Evolutionary conservation across 2,329 filamentous ascomycete species (phyloP), one percentile per base, ranked within the genome.

Genomic region (Macroventuria anomochaeta): DNA sequence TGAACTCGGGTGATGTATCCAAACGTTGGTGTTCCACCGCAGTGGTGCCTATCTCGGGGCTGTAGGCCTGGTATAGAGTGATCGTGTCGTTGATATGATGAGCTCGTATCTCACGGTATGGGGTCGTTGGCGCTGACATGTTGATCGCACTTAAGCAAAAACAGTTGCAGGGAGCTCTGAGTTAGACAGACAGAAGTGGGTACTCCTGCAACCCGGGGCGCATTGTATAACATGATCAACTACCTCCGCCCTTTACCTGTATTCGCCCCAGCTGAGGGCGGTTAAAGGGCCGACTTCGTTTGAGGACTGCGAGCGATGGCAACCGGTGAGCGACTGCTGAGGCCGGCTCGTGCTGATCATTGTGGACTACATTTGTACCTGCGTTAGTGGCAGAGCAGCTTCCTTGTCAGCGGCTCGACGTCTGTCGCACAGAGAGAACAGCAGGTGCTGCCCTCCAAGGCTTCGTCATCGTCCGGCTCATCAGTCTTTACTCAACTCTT

Each of bases 261-360:
- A 20, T 15, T 18, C 28, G 28, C 28, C 40, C 5, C 28, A 18
- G n/a, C 21, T 10, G 18, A 36, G 11, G n/a, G 15, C 36, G 10
- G 15, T 1, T 20, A 21, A 34, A 32, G 28, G 18, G 20, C 40
- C 26, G 40, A 33, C 6, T 10, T 6, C 13, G 28, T 13, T 17
- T 13, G 3, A 25, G 15, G 12, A 11, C 12, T 1, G 11, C n/a
- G 12, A 15, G 20, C 29, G 21, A 26, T 3, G 10, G 21, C 18
- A 31, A 39, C 44, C 44, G 43, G 44, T 47, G 34, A 47, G 26
- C 20, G 20, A 17, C 25, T 47, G 10, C 20, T 39, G 18, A 25
- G 20, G 18, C 15, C 28, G n/a, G 17, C n/a, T 20, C 18, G 13
- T 20, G 41, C 8, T n/a, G 31, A 44, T 44, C 41, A n/a, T 33